Evolutionary conservation across 2,329 filamentous ascomycete genomes (phyloP).

Genomic region (Ophiostoma sp.): DNA sequence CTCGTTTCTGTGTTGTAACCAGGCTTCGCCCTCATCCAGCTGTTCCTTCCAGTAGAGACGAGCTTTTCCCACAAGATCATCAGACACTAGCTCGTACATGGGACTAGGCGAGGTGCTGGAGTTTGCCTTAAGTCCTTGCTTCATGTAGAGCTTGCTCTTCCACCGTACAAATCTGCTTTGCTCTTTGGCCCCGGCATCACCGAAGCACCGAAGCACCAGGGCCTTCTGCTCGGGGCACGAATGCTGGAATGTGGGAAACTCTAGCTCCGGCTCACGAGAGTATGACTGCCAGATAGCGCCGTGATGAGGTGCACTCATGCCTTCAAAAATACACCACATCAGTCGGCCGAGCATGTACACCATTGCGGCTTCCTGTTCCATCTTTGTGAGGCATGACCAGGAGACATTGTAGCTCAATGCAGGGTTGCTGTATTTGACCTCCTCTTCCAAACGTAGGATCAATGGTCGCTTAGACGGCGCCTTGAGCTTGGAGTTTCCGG

Average conservation of each 20-base stretch:
- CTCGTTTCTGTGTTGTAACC: slow-evolving; percentile 9
- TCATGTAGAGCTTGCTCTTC: slow-evolving; percentile 25
- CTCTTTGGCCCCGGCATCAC: slow-evolving; percentile 16
- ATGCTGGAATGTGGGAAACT: slow-evolving; percentile 48
- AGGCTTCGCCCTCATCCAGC: slow-evolving; percentile 19
- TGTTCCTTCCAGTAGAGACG: slow-evolving; percentile 17
- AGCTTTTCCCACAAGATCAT: slow-evolving; percentile 9
- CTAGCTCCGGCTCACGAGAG: slow-evolving; percentile 48
- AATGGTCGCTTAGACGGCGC: slow-evolving; percentile 3
- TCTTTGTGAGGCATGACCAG: slow-evolving; percentile 48
- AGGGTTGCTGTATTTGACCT: slow-evolving; percentile 43
- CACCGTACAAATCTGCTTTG: slow-evolving; percentile 24
- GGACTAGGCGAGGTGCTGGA: neutral
- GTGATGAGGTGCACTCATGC: slow-evolving; percentile 52
- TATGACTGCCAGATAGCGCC: slow-evolving; percentile 57
- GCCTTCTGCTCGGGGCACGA: slow-evolving; percentile 23
- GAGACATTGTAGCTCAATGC: slow-evolving; percentile 49
- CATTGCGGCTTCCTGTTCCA: slow-evolving; percentile 53
- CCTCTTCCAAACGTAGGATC: slow-evolving; percentile 21
- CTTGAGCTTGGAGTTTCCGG: neutral
- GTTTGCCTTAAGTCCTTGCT: neutral
- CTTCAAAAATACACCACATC: slow-evolving; percentile 59
- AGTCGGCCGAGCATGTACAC: slow-evolving; percentile 59
- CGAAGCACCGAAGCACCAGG: slow-evolving; percentile 25
- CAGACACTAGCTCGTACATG: slow-evolving; percentile 13